Percentiles rank a stretch among this genome's conserved stretches.
Conservation (phyloP, 768 basidiomycete genomes). For the Daedaleopsis nitida region DNA sequence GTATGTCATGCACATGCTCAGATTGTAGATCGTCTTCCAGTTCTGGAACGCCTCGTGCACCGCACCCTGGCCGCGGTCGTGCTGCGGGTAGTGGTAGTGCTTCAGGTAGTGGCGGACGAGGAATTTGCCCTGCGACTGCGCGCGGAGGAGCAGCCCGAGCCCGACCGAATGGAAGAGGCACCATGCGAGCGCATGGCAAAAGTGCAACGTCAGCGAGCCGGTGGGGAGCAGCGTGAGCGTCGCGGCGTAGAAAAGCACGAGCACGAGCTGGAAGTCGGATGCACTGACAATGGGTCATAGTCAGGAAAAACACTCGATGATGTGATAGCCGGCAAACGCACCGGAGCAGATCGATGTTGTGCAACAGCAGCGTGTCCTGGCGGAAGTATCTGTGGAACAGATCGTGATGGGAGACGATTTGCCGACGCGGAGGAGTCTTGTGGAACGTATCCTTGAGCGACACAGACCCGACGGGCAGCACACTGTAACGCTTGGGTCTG, state of each 20-base stretch:
- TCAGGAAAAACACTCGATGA: neutral
- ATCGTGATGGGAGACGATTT: constrained; percentile 75
- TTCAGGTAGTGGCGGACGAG: constrained; percentile 93
- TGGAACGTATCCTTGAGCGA: constrained; percentile 4
- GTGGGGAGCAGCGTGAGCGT: constrained; percentile 49
- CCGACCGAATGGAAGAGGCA: constrained; percentile 86
- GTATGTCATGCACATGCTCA: constrained; percentile 94
- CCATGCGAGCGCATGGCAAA: constrained; percentile 84
- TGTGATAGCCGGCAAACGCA: constrained; percentile 36
- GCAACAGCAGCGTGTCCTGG: constrained; percentile 79
- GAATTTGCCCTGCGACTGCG: constrained; percentile 85
- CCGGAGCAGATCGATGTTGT: constrained; percentile 86
- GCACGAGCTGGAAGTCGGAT: constrained; percentile 78
- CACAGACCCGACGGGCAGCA: constrained; percentile 6
- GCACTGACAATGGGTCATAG: constrained; percentile 50
- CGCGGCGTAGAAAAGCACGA: constrained; percentile 72
- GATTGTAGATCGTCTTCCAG: constrained; percentile 92
- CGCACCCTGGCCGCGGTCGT: constrained; percentile 72
- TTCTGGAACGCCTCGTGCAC: constrained; percentile 93
- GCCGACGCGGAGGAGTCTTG: constrained; percentile 2
- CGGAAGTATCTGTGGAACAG: constrained; percentile 88
- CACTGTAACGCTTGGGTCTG: constrained; percentile 11
- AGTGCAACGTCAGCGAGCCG: constrained; percentile 66
- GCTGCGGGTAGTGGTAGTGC: constrained; percentile 85
- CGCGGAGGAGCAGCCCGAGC: constrained; percentile 79